Base-by-base conservation (phyloP, 441 rosid genomes). In the Pelargonium myrrhifolium region DNA sequence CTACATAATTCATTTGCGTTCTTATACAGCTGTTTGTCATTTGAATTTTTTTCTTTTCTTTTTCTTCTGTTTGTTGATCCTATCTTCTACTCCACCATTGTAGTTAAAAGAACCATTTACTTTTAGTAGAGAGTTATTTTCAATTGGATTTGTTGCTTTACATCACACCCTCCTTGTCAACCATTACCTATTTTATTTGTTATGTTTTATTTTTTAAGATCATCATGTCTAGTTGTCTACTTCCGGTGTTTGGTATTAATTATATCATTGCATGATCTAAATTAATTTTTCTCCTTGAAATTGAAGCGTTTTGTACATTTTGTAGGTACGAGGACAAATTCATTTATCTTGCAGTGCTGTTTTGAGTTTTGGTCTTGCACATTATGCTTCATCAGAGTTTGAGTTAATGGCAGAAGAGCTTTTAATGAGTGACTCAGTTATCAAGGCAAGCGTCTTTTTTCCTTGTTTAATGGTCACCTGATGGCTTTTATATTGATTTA, bases 321-420 rank as follows among this genome's bases (percentile, higher is more conserved):
- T 80, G 51, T 75, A 96, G 99, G 95, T 90, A 74, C 87, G 77
- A 72, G 98, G 98, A 70, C 85, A 92, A 75, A 83, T 92, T 71
- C 83, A 71, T 68, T 67, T 92, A 75, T 85, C 87, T 26, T 73
- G 81, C 70, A 84, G 89, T 72, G 93, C 89, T 64, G 75, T 76
- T 72, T 73, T 92, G 77, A 88, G 89, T 80, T 92, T 92, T 80
- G 98, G 96, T 62, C 88, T 89, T 78, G 82, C 86, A 0, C 98
- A 83, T 78, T 84, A 74, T 81, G 88, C 89, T 66, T 78, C 89
- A 26, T 92, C 96, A 0, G 96, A 85, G 76, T 92, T 92, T 78
- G 98, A 92, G 74, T 75, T 92, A 81, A 83, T 92, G 85, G 95
- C 96, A 26, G 98, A 96, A 83, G 98, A 89, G 71, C 88, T 92